Evolutionary conservation across 148 eudicot species (phyloP), one percentile per base, ranked within the genome.

Genomic region (Rhododendron ovatum): DNA sequence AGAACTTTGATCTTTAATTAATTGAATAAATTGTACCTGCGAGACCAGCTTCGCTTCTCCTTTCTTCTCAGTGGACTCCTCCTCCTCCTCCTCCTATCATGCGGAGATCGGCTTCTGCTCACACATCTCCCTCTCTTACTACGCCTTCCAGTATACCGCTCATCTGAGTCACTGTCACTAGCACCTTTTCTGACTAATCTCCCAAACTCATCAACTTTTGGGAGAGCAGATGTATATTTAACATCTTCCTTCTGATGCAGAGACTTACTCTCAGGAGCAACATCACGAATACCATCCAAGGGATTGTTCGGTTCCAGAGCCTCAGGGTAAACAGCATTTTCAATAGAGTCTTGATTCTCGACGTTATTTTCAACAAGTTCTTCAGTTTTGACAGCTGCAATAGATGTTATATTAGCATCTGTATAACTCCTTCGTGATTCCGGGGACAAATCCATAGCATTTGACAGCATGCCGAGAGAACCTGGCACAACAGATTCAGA

Each of bases 121-220:
- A 91, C 81, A 87, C 93, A 92, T 84, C 93, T 91, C 80, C 88
- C 89, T 90, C 94, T 93, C 93, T 90, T 95, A 90, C 88, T 84
- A 88, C 57, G 98, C 88, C 91, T 91, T 87, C 91, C 85, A 5
- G 76, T 48, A 84, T 80, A 73, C 79, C 71, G 85, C 59, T 90
- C 96, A 85, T 92, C 97, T 81, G 95, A 90, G 59, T 95, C 99
- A 85, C 96, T 95, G 82, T 91, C 98, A 90, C 93, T 92, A 74
- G 82, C 92, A 89, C 90, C 93, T 89, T 94, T 92, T 88, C 94
- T 92, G n/a, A 91, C 84, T 83, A 95, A 87, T 89, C 99, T 91
- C 78, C 99, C 99, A 92, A 97, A 97, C 89, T 97, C 95, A 61
- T 97, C 99, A 78, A 95, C 93, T 88, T 94, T 92, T 37, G 78